Base-by-base conservation (phyloP, 106 monocot genomes). In the Xerophyta viscosa region DNA sequence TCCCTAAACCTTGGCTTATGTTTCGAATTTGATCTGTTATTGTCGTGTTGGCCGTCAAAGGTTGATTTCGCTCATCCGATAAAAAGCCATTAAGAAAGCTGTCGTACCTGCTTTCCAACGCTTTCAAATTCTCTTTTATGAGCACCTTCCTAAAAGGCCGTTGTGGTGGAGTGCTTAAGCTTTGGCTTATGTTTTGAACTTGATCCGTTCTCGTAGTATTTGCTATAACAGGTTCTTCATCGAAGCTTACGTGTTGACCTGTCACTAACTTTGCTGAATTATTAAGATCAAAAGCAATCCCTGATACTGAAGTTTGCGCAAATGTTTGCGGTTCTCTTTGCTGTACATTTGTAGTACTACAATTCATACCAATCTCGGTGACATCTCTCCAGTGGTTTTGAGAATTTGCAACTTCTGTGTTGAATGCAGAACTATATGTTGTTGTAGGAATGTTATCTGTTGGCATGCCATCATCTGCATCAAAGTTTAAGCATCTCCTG, bases 401-500 rank as follows among this genome's bases (percentile, higher is more conserved):
- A 39, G 6, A 30, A 26, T 12, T 29, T 47, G 17, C 49, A 51
- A 26, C 17, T 27, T 17, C 18, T 28, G 10, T 27, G 50, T n/a
- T n/a, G 13, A 11, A 27, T 24, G 17, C 27, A n/a, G 52, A 29
- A 29, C n/a, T n/a, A n/a, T n/a, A n/a, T n/a, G n/a, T n/a, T n/a
- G n/a, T n/a, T n/a, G n/a, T n/a, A n/a, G n/a, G 31, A 24, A 43
- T 20, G 37, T 5, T 43, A 30, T 17, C 56, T 27, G 52, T 20
- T 22, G 27, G 25, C 51, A 36, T 27, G 19, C n/a, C 29, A 22
- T 56, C 60, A 28, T 73, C 73, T 3, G n/a, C 24, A 67, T 73
- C 70, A 65, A 89, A 83, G 37, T 80, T 74, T 36, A 89, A 56
- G 50, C 66, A 30, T 28, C 74, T 62, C 51, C 69, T 92, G 4